Evolutionary conservation across 1,139 yeast genomes (phyloP).

Genomic region (Wickerhamomyces sp.): DNA sequence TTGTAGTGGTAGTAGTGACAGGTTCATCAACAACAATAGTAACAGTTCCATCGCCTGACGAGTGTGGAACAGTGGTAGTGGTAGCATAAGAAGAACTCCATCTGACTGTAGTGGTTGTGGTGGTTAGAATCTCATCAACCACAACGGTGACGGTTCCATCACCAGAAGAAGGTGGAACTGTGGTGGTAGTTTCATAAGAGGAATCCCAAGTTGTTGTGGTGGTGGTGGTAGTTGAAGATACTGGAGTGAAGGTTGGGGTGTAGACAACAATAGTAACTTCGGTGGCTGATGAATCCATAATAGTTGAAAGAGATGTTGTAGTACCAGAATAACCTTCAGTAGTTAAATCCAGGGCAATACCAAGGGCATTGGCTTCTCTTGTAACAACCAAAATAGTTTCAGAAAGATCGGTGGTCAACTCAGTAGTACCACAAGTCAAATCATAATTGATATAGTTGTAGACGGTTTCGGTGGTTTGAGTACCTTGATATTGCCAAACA

Average conservation of each 20-base stretch:
- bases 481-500: neutral
- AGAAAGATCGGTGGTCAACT: neutral
- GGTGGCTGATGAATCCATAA: neutral
- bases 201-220: no score
- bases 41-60: neutral
- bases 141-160: no score
- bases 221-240: neutral
- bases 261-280: no score
- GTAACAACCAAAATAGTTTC: neutral
- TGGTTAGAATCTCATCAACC: no score
- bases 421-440: neutral
- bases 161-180: no score
- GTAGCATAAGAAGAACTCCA: no score
- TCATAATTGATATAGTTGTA: neutral
- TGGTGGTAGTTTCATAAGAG: no score
- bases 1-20: conserved; percentile 1
- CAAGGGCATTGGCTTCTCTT: neutral
- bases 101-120: no score
- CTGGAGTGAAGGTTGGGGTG: no score
- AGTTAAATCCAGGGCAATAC: neutral
- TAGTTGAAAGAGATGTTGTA: neutral
- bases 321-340: neutral
- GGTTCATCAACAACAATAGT: neutral
- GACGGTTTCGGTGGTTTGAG: neutral
- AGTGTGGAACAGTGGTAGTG: no score